A percentile compares a stretch with the other conserved stretches of the same genome.
These are phyloP conservation scores for Anacardium occidentale DNA, from an alignment of 345 rosid species.

Conservation along the genomic window DNA sequence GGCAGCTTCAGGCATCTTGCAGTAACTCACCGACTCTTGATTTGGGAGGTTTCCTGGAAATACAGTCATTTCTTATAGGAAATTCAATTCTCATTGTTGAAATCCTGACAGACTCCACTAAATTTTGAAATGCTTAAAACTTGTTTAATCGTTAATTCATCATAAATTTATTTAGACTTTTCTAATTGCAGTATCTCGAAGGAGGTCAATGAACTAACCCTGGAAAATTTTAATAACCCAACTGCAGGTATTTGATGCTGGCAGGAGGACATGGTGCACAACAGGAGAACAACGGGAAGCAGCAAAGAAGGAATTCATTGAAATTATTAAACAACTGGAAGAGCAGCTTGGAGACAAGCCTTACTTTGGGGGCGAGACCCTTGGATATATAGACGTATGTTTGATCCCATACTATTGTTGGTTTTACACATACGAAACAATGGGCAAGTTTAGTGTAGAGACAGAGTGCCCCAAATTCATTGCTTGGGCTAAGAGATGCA, in stretches of 20 bases:
- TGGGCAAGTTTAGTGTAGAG: constrained; percentile 31
- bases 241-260: background rate
- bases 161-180: too few species aligned
- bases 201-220: background rate
- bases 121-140: too few species aligned
- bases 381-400: constrained; percentile 32
- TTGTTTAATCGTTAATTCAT: too few species aligned
- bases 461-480: constrained; percentile 37
- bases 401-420: constrained; percentile 26
- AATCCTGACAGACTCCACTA: too few species aligned
- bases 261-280: constrained; percentile 6
- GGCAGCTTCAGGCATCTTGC: too few species aligned
- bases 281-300: constrained; percentile 27
- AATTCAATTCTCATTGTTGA: too few species aligned
- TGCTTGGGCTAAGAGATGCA: constrained; percentile 44
- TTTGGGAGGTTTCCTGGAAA: too few species aligned
- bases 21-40: too few species aligned
- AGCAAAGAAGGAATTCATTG: constrained; percentile 31
- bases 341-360: constrained; percentile 33
- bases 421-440: constrained; percentile 33
- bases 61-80: too few species aligned
- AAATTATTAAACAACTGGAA: constrained; percentile 28
- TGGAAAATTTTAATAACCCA: background rate
- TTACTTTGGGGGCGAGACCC: background rate
- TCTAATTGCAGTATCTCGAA: too few species aligned